Percentiles rank a stretch among this genome's conserved stretches.
These are phyloP conservation scores for Climacium dendroides DNA, from an alignment of 225 moss, liverwort and hornwort species.

Conservation along the genomic window DNA sequence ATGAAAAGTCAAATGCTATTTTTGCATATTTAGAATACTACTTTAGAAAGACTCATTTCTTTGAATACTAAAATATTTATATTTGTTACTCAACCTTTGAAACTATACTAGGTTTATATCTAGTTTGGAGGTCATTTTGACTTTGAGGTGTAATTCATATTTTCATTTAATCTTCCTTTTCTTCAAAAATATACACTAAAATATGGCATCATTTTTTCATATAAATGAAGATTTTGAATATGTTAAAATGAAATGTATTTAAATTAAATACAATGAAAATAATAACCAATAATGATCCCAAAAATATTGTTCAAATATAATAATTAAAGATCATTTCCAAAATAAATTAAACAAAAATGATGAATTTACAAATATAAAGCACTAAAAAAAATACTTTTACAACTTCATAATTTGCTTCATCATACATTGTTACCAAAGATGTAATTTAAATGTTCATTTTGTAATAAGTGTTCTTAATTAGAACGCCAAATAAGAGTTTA, in stretches of 20 bases:
- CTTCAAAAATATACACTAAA: too few relatives aligned
- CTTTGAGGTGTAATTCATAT: fast-evolving
- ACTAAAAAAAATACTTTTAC: neutral
- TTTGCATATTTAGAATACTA: too few relatives aligned
- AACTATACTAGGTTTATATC: neutral
- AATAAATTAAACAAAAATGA: too few relatives aligned
- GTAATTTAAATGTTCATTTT: neutral
- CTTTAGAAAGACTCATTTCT: neutral
- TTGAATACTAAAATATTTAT: too few relatives aligned
- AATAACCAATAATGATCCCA: too few relatives aligned
- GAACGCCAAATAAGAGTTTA: too few relatives aligned
- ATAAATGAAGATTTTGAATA: too few relatives aligned
- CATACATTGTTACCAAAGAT: too few relatives aligned
- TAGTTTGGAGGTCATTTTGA: neutral
- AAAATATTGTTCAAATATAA: neutral
- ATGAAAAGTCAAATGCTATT: neutral
- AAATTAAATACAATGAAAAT: too few relatives aligned
- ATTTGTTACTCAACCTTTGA: neutral
- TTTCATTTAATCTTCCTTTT: neutral
- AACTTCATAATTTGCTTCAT: too few relatives aligned
- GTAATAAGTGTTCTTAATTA: fast-evolving
- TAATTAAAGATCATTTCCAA: too few relatives aligned
- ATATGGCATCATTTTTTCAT: neutral
- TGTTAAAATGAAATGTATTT: neutral
- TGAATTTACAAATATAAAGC: neutral